Evolutionary conservation across 139 green algal genomes (phyloP).

Genomic region (Desmodesmus armatus): DNA sequence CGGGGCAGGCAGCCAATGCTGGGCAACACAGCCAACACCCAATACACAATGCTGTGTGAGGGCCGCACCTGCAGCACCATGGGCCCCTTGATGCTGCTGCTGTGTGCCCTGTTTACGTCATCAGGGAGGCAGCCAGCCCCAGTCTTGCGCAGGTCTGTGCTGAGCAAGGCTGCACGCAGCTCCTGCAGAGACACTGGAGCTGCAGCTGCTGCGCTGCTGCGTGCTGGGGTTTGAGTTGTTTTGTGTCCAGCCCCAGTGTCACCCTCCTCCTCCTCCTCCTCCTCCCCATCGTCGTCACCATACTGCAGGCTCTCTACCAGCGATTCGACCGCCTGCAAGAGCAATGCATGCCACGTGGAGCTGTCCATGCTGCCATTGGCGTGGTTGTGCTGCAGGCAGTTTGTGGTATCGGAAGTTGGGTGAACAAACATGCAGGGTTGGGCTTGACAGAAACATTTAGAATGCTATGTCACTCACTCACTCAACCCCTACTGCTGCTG

Average conservation of each 20-base stretch:
- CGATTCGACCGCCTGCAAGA: slow-evolving; percentile 11
- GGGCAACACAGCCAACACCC: neutral
- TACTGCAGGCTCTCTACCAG: slow-evolving; percentile 23
- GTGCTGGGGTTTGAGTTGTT: neutral
- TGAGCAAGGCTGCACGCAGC: slow-evolving; percentile 29
- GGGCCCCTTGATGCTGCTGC: slow-evolving; percentile 49
- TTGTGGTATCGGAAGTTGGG: too few species aligned
- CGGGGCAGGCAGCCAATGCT: neutral
- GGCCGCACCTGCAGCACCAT: slow-evolving; percentile 57
- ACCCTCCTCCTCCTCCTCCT: slow-evolving; percentile 12
- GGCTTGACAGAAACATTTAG: too few species aligned
- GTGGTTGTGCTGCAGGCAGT: too few species aligned
- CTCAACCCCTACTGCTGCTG: too few species aligned
- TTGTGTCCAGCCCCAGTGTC: neutral
- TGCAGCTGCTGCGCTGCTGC: neutral
- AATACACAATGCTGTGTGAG: too few species aligned
- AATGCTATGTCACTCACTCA: neutral
- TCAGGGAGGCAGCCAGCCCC: slow-evolving; percentile 48
- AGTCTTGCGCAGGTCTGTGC: slow-evolving; percentile 47
- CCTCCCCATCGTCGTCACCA: slow-evolving; percentile 18
- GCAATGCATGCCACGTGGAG: neutral
- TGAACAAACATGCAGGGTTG: too few species aligned
- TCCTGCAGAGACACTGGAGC: slow-evolving; percentile 5
- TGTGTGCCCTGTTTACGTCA: slow-evolving; percentile 48
- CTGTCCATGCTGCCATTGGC: too few species aligned